These are phyloP conservation scores for Aspergillus sp. DNA, from an alignment of 2,329 filamentous ascomycete species.

Conservation along the genomic window DNA sequence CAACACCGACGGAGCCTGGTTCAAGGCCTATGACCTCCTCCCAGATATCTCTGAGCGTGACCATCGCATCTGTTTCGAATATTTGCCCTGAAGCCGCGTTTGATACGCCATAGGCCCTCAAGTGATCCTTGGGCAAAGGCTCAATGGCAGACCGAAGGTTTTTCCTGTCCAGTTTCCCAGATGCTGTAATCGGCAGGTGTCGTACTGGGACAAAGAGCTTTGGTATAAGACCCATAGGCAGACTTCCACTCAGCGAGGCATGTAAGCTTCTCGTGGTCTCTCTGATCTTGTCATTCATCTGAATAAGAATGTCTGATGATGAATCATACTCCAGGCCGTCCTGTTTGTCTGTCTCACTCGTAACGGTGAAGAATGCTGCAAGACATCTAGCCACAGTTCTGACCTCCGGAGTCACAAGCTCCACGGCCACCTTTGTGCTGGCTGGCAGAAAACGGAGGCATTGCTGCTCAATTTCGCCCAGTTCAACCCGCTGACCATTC, in stretches of 20 bases:
- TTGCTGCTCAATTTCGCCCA: slow-evolving; percentile 47
- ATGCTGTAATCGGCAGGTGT: slow-evolving; percentile 41
- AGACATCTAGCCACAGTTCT: slow-evolving; percentile 29
- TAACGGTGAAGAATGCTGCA: slow-evolving; percentile 33
- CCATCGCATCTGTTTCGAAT: slow-evolving; percentile 27
- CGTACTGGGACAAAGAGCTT: slow-evolving; percentile 42
- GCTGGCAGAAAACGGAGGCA: slow-evolving; percentile 34
- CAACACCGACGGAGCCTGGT: slow-evolving; percentile 36
- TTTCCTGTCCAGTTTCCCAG: slow-evolving; percentile 43
- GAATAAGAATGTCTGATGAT: slow-evolving; percentile 17
- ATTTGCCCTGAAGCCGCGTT: slow-evolving; percentile 14
- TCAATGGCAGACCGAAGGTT: slow-evolving; percentile 37
- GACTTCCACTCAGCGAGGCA: slow-evolving; percentile 20
- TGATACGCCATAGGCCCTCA: slow-evolving; percentile 31
- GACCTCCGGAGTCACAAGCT: slow-evolving; percentile 35
- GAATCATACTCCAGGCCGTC: background rate
- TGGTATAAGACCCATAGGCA: slow-evolving; percentile 46
- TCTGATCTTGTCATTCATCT: slow-evolving; percentile 22
- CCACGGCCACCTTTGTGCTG: slow-evolving; percentile 42
- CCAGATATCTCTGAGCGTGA: slow-evolving; percentile 36
- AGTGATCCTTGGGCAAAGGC: slow-evolving; percentile 29
- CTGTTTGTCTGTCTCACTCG: slow-evolving; percentile 4
- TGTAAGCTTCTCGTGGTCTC: slow-evolving; percentile 22
- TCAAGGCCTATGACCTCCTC: slow-evolving; percentile 37
- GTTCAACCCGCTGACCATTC: slow-evolving; percentile 45